These are phyloP conservation scores for Straminergon stramineum DNA, from an alignment of 225 moss, liverwort and hornwort species.

Conservation along the genomic window DNA sequence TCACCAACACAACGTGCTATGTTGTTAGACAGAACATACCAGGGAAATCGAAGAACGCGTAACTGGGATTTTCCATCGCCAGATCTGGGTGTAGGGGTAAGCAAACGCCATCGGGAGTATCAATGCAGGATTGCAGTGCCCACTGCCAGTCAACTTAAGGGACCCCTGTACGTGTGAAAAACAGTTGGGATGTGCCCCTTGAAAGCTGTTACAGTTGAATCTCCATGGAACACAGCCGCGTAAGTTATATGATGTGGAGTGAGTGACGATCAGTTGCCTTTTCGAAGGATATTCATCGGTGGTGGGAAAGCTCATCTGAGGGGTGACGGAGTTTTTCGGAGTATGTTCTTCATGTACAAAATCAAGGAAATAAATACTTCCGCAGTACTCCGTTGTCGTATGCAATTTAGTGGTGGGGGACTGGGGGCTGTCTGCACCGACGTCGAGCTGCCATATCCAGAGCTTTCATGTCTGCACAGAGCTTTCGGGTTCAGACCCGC, in stretches of 20 bases:
- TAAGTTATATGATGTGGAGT: neutral
- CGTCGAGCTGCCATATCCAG: slow-evolving; percentile 28
- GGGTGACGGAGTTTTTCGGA: neutral
- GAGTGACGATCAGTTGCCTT: neutral
- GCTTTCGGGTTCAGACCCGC: slow-evolving; percentile 7
- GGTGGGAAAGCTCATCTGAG: neutral
- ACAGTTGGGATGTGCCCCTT: slow-evolving; percentile 12
- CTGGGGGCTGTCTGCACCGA: slow-evolving; percentile 12
- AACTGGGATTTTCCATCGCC: neutral
- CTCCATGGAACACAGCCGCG: neutral
- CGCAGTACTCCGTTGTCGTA: slow-evolving; percentile 8
- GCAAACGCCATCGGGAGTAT: neutral
- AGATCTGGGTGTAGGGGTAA: neutral
- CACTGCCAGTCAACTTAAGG: slow-evolving; percentile 3
- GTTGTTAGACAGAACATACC: neutral
- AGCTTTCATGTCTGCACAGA: slow-evolving; percentile 22
- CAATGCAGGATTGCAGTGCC: neutral
- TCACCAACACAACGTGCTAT: slow-evolving; percentile 7
- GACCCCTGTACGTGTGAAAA: neutral
- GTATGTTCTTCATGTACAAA: neutral
- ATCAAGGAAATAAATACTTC: neutral
- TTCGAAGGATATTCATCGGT: neutral
- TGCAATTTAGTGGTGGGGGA: neutral
- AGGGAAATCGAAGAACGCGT: slow-evolving; percentile 1
- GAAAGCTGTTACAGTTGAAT: neutral